These are phyloP conservation scores for Fraxinus floribunda DNA, from an alignment of 305 asterid genomes.

Conservation along the genomic window DNA sequence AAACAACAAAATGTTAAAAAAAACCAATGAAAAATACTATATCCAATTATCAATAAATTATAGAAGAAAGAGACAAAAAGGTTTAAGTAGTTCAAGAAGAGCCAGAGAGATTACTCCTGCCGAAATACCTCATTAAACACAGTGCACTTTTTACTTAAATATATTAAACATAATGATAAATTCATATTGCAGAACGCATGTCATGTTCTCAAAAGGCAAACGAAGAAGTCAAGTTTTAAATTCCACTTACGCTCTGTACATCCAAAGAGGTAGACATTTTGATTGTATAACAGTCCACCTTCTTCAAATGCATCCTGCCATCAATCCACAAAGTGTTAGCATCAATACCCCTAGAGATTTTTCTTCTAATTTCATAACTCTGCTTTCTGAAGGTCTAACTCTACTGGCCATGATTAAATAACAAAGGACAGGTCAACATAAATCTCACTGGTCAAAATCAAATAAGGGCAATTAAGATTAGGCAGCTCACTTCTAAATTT, in stretches of 20 bases:
- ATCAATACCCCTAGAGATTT: neutral
- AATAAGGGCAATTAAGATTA: neutral
- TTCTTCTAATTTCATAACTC: neutral
- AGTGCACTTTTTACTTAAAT: neutral
- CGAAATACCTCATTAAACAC: neutral
- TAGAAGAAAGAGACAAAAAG: neutral
- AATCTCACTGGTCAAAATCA: neutral
- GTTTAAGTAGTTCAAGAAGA: neutral
- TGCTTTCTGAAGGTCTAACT: neutral
- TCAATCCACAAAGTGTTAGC: conserved; percentile 22
- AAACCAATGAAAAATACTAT: neutral
- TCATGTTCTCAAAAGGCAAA: neutral
- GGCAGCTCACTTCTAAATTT: conserved; percentile 69
- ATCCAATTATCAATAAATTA: neutral
- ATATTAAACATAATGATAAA: neutral
- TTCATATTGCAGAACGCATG: neutral
- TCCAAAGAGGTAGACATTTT: conserved; percentile 80
- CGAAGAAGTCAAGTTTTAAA: neutral
- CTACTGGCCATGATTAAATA: neutral
- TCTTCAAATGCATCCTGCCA: conserved; percentile 86
- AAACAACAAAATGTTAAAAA: neutral
- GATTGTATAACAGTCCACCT: conserved; percentile 69
- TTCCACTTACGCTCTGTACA: conserved; percentile 86
- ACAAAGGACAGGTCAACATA: neutral
- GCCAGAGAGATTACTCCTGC: neutral